Percentiles rank a stretch among this genome's conserved stretches.
These are phyloP conservation scores for Xylaria sp. DNA, from an alignment of 2,329 filamentous ascomycete genomes.

Conservation along the genomic window DNA sequence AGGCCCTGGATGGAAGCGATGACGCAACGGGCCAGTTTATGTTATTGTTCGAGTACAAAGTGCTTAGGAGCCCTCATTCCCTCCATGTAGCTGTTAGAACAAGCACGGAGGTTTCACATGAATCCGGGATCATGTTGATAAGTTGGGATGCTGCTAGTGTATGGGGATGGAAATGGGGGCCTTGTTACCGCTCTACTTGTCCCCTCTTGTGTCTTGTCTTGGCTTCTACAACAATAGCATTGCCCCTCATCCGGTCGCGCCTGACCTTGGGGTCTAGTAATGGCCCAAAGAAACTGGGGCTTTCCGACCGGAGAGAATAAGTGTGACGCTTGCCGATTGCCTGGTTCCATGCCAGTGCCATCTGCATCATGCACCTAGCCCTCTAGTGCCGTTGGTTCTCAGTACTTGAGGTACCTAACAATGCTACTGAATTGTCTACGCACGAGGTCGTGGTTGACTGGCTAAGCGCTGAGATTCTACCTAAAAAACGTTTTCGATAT, in stretches of 20 bases:
- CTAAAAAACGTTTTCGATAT: not conserved
- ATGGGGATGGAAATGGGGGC: not conserved
- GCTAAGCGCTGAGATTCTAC: constrained; percentile 4
- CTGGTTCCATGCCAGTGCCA: constrained; percentile 20
- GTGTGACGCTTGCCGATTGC: constrained; percentile 36
- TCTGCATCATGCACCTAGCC: constrained; percentile 29
- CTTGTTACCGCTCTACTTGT: constrained; percentile 27
- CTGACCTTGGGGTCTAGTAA: constrained; percentile 23
- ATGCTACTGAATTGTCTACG: not conserved
- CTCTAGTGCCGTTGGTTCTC: not conserved
- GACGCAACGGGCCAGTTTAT: not conserved
- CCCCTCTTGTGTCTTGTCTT: constrained; percentile 12
- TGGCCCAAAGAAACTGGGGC: constrained; percentile 24
- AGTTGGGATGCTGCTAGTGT: no score
- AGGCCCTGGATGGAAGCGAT: not conserved
- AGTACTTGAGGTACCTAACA: not conserved
- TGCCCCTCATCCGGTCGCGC: constrained; percentile 28
- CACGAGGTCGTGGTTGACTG: not conserved
- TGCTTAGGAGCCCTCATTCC: not conserved
- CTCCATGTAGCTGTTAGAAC: no score
- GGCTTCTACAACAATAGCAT: constrained; percentile 6
- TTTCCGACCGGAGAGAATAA: constrained; percentile 21
- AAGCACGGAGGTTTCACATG: constrained; percentile 27
- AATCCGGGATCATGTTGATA: constrained; percentile 24
- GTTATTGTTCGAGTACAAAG: not conserved